phyloP scores from a whole-genome alignment of 768 basidiomycete genomes.

The Pleurotus ostreatus region DNA sequence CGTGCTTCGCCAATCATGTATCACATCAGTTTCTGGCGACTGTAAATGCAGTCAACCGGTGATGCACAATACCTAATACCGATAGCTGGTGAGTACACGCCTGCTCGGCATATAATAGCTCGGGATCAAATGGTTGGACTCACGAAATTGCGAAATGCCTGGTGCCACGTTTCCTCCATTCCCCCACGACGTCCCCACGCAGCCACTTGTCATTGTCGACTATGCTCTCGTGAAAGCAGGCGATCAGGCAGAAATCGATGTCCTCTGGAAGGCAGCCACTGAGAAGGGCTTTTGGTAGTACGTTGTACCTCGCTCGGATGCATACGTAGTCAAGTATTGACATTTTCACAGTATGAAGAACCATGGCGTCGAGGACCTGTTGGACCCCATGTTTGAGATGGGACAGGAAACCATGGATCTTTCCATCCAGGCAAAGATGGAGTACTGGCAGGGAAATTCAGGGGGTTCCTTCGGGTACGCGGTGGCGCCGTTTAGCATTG shows the following conservation, averaged over 20 bases:
- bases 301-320: constrained; percentile 15
- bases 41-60: no score
- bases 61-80: no score
- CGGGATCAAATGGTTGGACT: neutral
- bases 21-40: no score
- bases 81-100: no score
- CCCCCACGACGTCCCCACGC: constrained; percentile 35
- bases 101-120: neutral
- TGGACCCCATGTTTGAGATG: constrained; percentile 37
- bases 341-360: constrained; percentile 31
- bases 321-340: neutral
- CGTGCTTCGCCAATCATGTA: no score
- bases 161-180: constrained; percentile 25
- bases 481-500: neutral
- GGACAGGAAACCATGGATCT: constrained; percentile 37
- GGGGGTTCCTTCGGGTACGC: constrained; percentile 36
- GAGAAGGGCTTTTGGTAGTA: constrained; percentile 49
- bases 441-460: constrained; percentile 36
- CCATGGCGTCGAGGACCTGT: constrained; percentile 35
- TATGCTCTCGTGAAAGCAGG: constrained; percentile 30
- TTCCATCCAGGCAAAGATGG: constrained; percentile 38
- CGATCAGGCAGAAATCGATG: constrained; percentile 31
- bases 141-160: neutral
- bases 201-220: constrained; percentile 41
- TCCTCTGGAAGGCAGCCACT: constrained; percentile 38